Base-by-base conservation (phyloP, 1,139 yeast genomes). In the Diutina pseudorugosa region DNA sequence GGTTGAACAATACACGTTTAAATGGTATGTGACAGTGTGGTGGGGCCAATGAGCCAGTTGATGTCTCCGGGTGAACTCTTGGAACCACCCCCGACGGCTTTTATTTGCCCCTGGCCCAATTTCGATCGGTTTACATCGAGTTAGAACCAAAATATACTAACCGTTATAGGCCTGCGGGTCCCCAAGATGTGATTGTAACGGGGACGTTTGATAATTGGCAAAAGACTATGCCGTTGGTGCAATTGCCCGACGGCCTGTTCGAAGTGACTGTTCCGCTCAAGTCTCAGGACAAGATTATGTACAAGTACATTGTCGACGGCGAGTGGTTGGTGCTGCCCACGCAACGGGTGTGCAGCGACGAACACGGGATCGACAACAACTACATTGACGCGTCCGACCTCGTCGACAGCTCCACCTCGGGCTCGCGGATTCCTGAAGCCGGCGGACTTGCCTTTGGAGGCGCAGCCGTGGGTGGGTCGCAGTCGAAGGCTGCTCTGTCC, bases 201-300 rank as follows among this genome's bases (percentile, higher is more conserved):
- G 95, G 95, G 57, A 75, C 83, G 51, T 85, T 86, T 65, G 93
- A 85, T 65, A 70, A 81, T 60, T 86, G 95, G 95, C 64, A 77
- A 47, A 76, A 83, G 57, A 65, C 80, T 0, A 70, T 77, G 54
- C 79, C 79, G 43, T 71, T 85, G 57, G 80, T 81, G 51, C 79
- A 83, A 62, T 79, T 77, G 57, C 65, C 78, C 2, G 77, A 76
- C 58, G 90, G 88, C 9, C 72, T 79, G 5, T 84, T 82, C 59
- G 77, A 76, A 55, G 64, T 83, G 54, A 74, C 81, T 2, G 75
- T 83, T 57, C 91, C 82, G 53, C 73, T 76, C 55, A 79, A 61
- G 45, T 51, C 42, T 14, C 58, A 60, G 21, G 78, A 71, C 33
- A 75, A 70, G 58, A 60, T 82, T 23, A 66, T 73, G 52, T 85